phyloP scores from a whole-genome alignment of 345 rosid genomes.

The Hirschfeldia incana region DNA sequence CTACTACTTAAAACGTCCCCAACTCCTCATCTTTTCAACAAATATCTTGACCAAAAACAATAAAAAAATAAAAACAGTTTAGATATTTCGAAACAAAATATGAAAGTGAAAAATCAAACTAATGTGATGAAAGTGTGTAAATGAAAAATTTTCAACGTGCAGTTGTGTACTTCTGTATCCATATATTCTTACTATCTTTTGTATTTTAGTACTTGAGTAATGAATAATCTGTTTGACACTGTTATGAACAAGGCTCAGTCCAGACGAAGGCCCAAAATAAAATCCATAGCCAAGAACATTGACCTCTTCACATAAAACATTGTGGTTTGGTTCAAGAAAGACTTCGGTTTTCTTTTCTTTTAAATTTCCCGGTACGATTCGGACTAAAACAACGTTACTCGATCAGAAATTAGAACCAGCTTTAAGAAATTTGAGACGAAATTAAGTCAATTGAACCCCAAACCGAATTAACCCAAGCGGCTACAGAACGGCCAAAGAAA shows the following conservation, averaged over 20 bases:
- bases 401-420: neutral
- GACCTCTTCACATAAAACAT: neutral
- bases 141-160: too few relatives aligned
- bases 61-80: too few relatives aligned
- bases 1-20: too few relatives aligned
- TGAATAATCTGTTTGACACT: too few relatives aligned
- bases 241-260: neutral
- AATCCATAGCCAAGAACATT: neutral
- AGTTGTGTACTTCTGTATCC: too few relatives aligned
- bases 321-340: neutral
- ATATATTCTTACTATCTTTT: too few relatives aligned
- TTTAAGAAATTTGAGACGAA: neutral
- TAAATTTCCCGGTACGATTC: neutral
- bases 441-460: neutral
- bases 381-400: neutral
- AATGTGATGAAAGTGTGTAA: too few relatives aligned
- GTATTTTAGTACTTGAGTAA: too few relatives aligned
- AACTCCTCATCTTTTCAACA: too few relatives aligned
- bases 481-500: neutral
- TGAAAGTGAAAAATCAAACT: neutral
- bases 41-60: too few relatives aligned
- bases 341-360: neutral
- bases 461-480: conserved; percentile 18
- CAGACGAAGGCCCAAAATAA: neutral
- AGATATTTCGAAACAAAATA: neutral